Conservation (phyloP, 2,329 filamentous ascomycete genomes). For the Claviceps sp. region DNA sequence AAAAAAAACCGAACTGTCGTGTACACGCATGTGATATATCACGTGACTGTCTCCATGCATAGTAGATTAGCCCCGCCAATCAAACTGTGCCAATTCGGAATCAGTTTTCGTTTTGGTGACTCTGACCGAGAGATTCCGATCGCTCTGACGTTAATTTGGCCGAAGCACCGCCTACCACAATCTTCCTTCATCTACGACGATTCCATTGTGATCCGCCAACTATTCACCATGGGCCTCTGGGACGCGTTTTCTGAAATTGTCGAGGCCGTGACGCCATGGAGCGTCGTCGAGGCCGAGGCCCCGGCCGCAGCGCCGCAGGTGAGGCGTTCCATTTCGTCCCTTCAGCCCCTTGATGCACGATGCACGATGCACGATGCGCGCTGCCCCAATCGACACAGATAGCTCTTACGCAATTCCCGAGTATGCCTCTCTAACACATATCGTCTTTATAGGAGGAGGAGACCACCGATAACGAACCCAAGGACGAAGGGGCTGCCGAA, state of each 20-base stretch:
- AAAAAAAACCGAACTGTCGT: background rate
- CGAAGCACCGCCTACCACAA: slow-evolving; percentile 19
- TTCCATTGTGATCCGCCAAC: slow-evolving; percentile 26
- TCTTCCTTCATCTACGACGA: slow-evolving; percentile 16
- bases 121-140: slow-evolving; percentile 29
- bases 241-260: slow-evolving; percentile 50
- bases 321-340: slow-evolving; percentile 12
- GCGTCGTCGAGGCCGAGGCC: slow-evolving; percentile 51
- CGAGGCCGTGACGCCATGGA: slow-evolving; percentile 53
- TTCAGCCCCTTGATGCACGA: background rate
- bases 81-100: slow-evolving; percentile 35
- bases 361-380: background rate
- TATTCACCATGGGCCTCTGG: slow-evolving; percentile 51
- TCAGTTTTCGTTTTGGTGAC: slow-evolving; percentile 28
- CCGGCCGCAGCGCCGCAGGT: slow-evolving; percentile 51
- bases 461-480: slow-evolving; percentile 38
- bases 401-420: background rate
- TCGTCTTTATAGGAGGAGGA: slow-evolving; percentile 21
- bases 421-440: background rate
- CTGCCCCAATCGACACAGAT: background rate
- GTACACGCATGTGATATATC: slow-evolving; percentile 11
- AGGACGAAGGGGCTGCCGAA: slow-evolving; percentile 21
- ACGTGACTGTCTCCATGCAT: slow-evolving; percentile 1
- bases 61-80: slow-evolving; percentile 24
- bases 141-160: slow-evolving; percentile 20